phyloP scores from a whole-genome alignment of 2,329 filamentous ascomycete genomes.

The Stenocarpella maydis region DNA sequence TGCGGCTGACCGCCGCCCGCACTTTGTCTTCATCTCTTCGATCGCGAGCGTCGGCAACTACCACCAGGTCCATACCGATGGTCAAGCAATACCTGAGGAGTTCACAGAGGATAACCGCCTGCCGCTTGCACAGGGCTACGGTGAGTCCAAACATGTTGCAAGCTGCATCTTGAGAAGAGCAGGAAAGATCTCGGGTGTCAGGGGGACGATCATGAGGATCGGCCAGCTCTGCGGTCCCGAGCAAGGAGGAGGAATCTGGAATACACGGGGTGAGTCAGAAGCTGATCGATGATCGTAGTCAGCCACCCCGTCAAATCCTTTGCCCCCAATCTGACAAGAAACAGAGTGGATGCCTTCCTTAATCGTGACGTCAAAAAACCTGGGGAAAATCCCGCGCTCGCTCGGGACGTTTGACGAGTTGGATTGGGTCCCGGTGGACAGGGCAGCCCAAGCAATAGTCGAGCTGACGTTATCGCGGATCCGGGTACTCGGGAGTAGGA shows the following conservation, averaged over 20 bases:
- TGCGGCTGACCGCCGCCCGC: not conserved
- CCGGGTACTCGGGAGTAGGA: not conserved
- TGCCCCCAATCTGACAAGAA: not conserved
- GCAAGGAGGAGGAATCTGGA: not conserved
- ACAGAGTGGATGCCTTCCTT: not conserved
- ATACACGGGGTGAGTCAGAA: not conserved
- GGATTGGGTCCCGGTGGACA: not conserved
- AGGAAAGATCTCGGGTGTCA: not conserved
- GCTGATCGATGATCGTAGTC: not conserved
- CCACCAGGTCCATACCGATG: not conserved
- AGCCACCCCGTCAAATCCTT: not conserved
- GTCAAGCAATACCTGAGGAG: not conserved
- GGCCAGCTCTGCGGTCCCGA: not conserved
- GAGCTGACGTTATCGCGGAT: not conserved
- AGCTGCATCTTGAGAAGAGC: not conserved
- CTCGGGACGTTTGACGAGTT: not conserved
- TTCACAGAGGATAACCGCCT: not conserved
- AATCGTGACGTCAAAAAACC: not conserved
- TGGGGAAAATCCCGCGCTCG: not conserved
- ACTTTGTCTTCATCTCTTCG: slow-evolving; percentile 19
- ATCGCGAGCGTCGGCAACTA: not conserved
- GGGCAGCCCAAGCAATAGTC: not conserved
- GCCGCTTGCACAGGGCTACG: not conserved
- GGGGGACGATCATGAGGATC: not conserved
- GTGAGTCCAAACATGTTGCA: slow-evolving; percentile 5